These are phyloP conservation scores for Pythium aphanidermatum DNA, from an alignment of 352 stramenopile genomes.

Conservation along the genomic window DNA sequence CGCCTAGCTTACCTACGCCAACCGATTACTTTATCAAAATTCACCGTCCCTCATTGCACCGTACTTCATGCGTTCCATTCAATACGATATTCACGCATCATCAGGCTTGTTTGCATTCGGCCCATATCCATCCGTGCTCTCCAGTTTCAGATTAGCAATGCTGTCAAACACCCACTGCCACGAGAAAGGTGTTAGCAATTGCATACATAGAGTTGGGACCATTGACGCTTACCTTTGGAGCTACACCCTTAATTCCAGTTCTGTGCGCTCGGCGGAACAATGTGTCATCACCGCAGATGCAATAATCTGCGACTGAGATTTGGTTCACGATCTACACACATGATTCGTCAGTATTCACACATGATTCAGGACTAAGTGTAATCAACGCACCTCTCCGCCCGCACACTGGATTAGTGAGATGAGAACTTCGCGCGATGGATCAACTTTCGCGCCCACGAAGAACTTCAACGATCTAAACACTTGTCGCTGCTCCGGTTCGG, in stretches of 20 bases:
- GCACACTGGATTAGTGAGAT: constrained; percentile 68
- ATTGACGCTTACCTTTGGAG: constrained; percentile 39
- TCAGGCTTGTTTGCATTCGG: too few species aligned
- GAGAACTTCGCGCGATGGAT: constrained; percentile 63
- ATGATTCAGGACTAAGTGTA: not conserved
- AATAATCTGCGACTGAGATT: constrained; percentile 55
- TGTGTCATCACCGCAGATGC: constrained; percentile 59
- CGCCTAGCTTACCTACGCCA: too few species aligned
- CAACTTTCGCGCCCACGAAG: constrained; percentile 66
- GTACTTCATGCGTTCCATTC: too few species aligned
- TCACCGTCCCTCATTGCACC: too few species aligned
- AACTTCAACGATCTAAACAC: constrained; percentile 63
- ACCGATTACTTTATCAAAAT: too few species aligned
- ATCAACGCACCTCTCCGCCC: constrained; percentile 52
- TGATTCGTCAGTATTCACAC: not conserved
- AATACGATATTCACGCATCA: too few species aligned
- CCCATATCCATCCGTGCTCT: constrained; percentile 32
- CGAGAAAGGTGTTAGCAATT: constrained; percentile 3
- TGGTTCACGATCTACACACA: constrained; percentile 59
- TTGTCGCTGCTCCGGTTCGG: constrained; percentile 39
- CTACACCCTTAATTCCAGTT: constrained; percentile 51
- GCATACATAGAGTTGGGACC: not conserved
- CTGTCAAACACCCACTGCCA: constrained; percentile 73
- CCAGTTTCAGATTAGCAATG: constrained; percentile 59
- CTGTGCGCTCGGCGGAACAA: constrained; percentile 50